Evolutionary conservation across 257 asterid species (phyloP), one percentile per base, ranked within the genome.

Genomic region (Cynanchum wilfordii): DNA sequence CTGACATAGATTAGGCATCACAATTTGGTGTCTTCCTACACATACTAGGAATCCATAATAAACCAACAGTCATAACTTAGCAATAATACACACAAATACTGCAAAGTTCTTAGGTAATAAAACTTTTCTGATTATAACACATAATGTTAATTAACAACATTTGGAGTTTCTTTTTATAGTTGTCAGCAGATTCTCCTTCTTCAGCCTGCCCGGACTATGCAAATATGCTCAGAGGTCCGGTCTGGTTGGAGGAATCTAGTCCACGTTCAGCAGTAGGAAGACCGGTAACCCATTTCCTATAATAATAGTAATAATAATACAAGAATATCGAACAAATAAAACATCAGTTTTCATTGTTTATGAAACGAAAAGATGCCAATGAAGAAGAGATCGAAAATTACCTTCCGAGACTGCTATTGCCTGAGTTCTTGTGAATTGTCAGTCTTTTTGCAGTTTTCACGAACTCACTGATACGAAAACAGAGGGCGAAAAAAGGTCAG

Each of bases 281-380:
- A 71, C 96, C 97, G 19, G 93, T 89, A 7, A 89, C 79, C 85
- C 87, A 79, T 73, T 84, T 91, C 95, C 97, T 91, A 81, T 71
- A 78, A 82, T 36, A 2, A 36, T 36, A 2, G 4, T 33, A 33
- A 33, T 5, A 33, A 33, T 33, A 33, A 5, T 24, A 69, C 70
- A 78, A 62, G 58, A 24, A 25, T 8, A 42, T 44, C 40, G 27
- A 33, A 38, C 7, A 1, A 1, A 63, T 47, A 30, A 19, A 49
- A 15, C 15, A 11, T 44, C 7, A 52, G 9, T 20, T 19, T 16
- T 7, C 10, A 8, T 42, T 22, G 24, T 9, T 44, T 49, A 24
- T 17, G 45, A 12, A 6, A 9, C 7, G 2, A 52, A 52, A 20
- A 5, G 7, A 52, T 36, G 40, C 55, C 20, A 2, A 50, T 1